phyloP scores from a whole-genome alignment of 2,329 filamentous ascomycete species.

The Aureobasidium namibiae region DNA sequence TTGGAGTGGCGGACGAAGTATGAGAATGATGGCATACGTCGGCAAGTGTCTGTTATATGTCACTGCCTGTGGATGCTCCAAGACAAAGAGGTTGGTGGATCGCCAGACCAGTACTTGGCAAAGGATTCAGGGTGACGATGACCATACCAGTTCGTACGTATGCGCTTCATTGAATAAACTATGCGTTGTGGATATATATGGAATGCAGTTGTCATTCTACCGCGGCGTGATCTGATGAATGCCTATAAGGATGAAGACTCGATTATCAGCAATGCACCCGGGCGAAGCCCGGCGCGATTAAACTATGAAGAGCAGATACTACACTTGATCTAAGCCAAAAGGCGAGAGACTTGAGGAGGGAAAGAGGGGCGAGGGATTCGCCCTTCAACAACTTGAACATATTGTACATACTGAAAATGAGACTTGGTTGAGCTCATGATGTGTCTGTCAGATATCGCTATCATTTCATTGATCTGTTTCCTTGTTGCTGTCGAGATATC shows the following conservation, averaged over 20 bases:
- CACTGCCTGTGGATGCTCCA: background rate
- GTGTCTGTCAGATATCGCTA: no score
- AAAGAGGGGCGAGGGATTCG: background rate
- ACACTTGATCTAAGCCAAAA: slow-evolving; percentile 7
- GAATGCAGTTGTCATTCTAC: no score
- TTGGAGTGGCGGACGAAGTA: background rate
- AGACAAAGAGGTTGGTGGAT: background rate
- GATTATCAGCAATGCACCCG: no score
- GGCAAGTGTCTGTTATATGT: background rate
- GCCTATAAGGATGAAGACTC: no score
- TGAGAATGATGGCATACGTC: background rate
- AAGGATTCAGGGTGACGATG: background rate
- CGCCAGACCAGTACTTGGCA: background rate
- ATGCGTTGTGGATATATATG: no score
- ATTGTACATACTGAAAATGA: no score
- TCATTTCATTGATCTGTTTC: background rate
- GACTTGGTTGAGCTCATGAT: no score
- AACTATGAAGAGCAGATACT: background rate
- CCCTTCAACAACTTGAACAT: no score
- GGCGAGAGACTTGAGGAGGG: background rate
- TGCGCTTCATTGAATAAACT: background rate
- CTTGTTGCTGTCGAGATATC: background rate
- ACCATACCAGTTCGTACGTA: background rate
- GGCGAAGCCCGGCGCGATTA: no score
- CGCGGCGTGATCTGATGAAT: no score